Evolutionary conservation across 179 eudicot species (phyloP).

Genomic region (Drosera spatulata): DNA sequence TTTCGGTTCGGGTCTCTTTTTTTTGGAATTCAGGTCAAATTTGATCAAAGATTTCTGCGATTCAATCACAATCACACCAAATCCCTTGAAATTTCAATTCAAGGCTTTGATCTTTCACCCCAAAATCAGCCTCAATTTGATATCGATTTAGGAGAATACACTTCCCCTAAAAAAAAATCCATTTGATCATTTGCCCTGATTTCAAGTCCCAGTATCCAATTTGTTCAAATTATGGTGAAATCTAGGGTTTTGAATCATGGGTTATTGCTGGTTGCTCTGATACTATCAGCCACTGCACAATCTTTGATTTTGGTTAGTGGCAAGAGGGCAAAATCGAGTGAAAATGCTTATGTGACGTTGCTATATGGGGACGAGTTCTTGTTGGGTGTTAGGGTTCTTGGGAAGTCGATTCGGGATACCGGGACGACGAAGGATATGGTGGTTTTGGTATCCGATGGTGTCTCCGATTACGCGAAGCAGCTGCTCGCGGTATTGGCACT

Average conservation of each 20-base stretch:
- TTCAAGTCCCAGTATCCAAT: too few species aligned
- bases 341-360: conserved; percentile 85
- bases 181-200: too few species aligned
- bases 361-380: conserved; percentile 93
- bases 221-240: conserved; percentile 22
- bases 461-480: conserved; percentile 63
- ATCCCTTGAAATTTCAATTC: too few species aligned
- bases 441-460: conserved; percentile 89
- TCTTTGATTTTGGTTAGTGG: conserved; percentile 19
- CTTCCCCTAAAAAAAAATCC: too few species aligned
- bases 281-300: conserved; percentile 6
- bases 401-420: conserved; percentile 74
- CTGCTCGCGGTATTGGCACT: conserved; percentile 46
- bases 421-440: conserved; percentile 86
- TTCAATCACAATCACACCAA: too few species aligned
- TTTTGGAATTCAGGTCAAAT: too few species aligned
- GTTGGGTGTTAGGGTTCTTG: conserved; percentile 83
- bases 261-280: conserved; percentile 17
- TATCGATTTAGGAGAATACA: too few species aligned
- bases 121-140: too few species aligned
- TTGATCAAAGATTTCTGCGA: too few species aligned
- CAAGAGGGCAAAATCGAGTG: conserved; percentile 24
- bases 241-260: conserved; percentile 23
- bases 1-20: too few species aligned
- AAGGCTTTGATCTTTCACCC: too few species aligned